phyloP scores from a whole-genome alignment of 164 flowering plant species.

The Houttuynia cordata region DNA sequence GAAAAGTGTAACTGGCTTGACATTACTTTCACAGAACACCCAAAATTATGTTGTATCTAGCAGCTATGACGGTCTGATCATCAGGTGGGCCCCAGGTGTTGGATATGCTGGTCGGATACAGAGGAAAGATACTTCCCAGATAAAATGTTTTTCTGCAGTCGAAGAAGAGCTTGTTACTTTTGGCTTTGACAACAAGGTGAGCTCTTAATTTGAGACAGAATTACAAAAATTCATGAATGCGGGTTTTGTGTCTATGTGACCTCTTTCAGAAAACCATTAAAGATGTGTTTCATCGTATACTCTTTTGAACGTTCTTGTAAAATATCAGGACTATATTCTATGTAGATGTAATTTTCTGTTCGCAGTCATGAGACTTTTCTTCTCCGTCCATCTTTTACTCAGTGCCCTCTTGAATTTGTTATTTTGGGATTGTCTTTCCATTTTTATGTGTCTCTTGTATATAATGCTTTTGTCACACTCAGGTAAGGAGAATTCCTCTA shows the following conservation, averaged over 20 bases:
- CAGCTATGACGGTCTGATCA: slow-evolving; percentile 88
- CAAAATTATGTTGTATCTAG: slow-evolving; percentile 55
- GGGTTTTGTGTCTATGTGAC: no score
- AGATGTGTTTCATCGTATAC: no score
- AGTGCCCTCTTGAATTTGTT: no score
- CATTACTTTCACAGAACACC: slow-evolving; percentile 35
- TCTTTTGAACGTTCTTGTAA: no score
- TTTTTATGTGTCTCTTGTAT: not conserved
- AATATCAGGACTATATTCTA: no score
- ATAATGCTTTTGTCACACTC: slow-evolving; percentile 1
- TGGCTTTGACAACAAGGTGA: slow-evolving; percentile 90
- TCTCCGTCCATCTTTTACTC: no score
- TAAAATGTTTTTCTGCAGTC: slow-evolving; percentile 69
- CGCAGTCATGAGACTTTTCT: no score
- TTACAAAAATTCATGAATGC: no score
- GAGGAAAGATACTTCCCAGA: slow-evolving; percentile 70
- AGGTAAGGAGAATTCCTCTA: slow-evolving; percentile 66
- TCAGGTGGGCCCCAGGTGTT: slow-evolving; percentile 78
- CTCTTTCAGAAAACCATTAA: no score
- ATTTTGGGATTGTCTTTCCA: not conserved
- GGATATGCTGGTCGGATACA: slow-evolving; percentile 73
- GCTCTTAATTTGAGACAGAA: not conserved
- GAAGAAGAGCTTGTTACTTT: slow-evolving; percentile 72
- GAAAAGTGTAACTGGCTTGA: slow-evolving; percentile 61
- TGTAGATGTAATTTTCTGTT: no score